Percentiles rank a stretch among this genome's conserved stretches.
phyloP scores from a whole-genome alignment of 345 rosid species.

The Bruguiera gymnorhiza region DNA sequence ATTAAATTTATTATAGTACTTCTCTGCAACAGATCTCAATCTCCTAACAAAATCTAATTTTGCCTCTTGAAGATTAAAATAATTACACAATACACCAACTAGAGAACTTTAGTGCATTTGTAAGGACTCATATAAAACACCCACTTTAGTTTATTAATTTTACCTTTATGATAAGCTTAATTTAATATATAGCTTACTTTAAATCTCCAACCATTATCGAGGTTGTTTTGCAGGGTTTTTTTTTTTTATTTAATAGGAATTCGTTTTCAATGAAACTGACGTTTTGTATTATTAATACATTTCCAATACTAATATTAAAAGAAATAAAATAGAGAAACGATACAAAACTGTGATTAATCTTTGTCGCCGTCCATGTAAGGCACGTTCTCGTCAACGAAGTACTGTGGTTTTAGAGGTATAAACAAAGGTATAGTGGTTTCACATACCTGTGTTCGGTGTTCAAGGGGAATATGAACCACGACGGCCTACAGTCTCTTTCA shows the following conservation, averaged over 20 bases:
- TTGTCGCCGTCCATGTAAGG: constrained; percentile 30
- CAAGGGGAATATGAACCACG: background rate
- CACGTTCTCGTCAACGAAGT: constrained; percentile 24
- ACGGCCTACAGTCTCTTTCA: too few species aligned
- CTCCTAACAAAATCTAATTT: background rate
- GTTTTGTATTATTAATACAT: constrained; percentile 4
- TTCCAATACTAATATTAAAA: background rate
- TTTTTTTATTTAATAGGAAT: background rate
- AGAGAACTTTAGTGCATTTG: background rate
- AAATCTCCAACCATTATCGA: constrained; percentile 17
- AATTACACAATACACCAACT: background rate
- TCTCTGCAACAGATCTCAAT: background rate
- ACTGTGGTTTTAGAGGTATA: too few species aligned
- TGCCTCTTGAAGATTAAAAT: background rate
- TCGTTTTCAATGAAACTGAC: constrained; percentile 28
- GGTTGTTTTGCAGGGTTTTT: constrained; percentile 28
- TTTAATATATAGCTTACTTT: constrained; percentile 2
- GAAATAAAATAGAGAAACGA: constrained; percentile 5
- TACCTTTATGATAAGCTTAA: background rate
- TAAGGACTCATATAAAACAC: background rate
- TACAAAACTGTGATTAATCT: constrained; percentile 26
- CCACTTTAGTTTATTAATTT: background rate
- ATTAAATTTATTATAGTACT: background rate
- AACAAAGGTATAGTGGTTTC: too few species aligned
- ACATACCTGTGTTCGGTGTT: background rate